Evolutionary conservation across 2,329 filamentous ascomycete species (phyloP).

Genomic region (Pyrenochaeta sp.): DNA sequence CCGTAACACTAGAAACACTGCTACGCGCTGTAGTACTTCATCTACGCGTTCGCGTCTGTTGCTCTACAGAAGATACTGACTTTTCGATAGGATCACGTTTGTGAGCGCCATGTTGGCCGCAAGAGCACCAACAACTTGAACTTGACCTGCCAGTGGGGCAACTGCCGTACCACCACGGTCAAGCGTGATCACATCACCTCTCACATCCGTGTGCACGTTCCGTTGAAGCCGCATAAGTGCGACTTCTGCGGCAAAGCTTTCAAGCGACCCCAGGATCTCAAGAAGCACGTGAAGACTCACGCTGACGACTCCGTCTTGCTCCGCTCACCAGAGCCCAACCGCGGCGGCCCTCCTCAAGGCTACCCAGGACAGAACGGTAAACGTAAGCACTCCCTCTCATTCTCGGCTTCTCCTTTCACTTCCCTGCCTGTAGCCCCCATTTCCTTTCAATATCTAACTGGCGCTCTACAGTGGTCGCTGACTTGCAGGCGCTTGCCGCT

Average conservation of each 20-base stretch:
- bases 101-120: conserved; percentile 96
- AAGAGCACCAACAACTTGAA: conserved; percentile 99
- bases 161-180: conserved; percentile 93
- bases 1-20: no score
- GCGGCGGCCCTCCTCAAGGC: conserved; percentile 48
- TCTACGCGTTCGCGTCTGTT: no score
- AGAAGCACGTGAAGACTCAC: conserved; percentile 99
- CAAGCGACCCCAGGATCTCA: conserved; percentile 97
- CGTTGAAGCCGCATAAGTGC: conserved; percentile 98
- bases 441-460: conserved; percentile 45
- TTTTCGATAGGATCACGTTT: conserved; percentile 85
- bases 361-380: conserved; percentile 50
- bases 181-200: conserved; percentile 99
- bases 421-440: conserved; percentile 7
- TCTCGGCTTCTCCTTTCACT: conserved; percentile 2
- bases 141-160: conserved; percentile 96
- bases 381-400: conserved; percentile 43
- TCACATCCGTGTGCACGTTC: conserved; percentile 98
- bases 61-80: conserved; percentile 24
- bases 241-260: conserved; percentile 99
- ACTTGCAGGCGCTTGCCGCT: conserved; percentile 59
- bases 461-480: conserved; percentile 52
- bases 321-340: conserved; percentile 69
- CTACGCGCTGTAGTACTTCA: no score
- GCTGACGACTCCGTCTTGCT: conserved; percentile 88